Conservation (phyloP, 257 asterid species). For the Solanum sitiens region DNA sequence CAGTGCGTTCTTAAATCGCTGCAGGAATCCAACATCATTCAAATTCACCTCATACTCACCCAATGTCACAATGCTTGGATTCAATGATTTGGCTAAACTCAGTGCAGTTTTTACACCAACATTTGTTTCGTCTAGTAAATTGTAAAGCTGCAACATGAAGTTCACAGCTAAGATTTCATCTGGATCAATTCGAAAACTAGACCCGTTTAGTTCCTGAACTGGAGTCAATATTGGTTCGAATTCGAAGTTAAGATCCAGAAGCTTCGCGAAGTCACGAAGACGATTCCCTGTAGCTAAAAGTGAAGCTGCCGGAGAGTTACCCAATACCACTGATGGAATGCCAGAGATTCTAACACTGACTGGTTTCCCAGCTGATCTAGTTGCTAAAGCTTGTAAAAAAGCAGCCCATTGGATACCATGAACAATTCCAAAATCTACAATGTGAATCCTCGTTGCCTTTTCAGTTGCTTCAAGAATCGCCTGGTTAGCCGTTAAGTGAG, state of each 20-base stretch:
- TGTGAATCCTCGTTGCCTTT: constrained; percentile 50
- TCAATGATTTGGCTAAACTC: constrained; percentile 57
- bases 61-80: constrained; percentile 71
- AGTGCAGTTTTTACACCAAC: constrained; percentile 52
- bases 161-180: constrained; percentile 68
- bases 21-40: constrained; percentile 51
- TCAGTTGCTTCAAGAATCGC: constrained; percentile 86
- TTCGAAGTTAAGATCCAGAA: constrained; percentile 76
- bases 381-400: constrained; percentile 83
- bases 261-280: constrained; percentile 61
- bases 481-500: constrained; percentile 89
- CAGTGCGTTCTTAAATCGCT: constrained; percentile 68
- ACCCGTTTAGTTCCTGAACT: constrained; percentile 32
- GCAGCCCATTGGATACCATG: constrained; percentile 99
- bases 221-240: constrained; percentile 70
- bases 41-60: constrained; percentile 73
- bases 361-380: constrained; percentile 86
- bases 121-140: constrained; percentile 46
- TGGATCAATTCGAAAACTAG: constrained; percentile 54
- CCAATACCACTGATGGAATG: constrained; percentile 71
- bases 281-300: constrained; percentile 85
- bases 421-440: constrained; percentile 85
- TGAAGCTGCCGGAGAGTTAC: constrained; percentile 47
- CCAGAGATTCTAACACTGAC: constrained; percentile 65
- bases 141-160: constrained; percentile 85